Conservation (phyloP, 148 eudicot species). For the Rhododendron ovatum region DNA sequence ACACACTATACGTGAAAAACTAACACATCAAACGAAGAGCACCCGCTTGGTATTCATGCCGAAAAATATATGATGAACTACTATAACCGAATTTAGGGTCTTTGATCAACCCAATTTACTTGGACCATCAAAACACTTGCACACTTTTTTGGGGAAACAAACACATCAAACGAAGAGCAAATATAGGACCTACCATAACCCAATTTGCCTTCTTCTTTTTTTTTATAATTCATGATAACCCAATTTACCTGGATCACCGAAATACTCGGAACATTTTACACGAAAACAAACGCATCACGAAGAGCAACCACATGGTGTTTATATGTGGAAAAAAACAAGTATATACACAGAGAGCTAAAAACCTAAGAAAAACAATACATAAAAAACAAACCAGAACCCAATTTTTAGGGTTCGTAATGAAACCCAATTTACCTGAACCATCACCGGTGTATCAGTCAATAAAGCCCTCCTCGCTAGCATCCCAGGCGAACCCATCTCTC, state of each 20-base stretch:
- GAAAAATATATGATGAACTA: not conserved
- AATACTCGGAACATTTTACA: not conserved
- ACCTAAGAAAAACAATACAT: not conserved
- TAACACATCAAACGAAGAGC: not conserved
- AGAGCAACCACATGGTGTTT: not conserved
- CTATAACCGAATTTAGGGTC: not conserved
- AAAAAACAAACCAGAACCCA: conserved; percentile 4
- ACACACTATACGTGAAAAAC: not conserved
- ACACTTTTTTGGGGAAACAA: not conserved
- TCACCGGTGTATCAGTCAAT: conserved; percentile 45
- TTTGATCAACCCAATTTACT: not conserved
- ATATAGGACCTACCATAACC: not conserved
- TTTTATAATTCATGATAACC: not conserved
- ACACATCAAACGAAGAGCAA: not conserved
- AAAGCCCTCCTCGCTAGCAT: conserved; percentile 53
- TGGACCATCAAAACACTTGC: not conserved
- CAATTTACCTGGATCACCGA: not conserved
- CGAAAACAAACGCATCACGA: not conserved
- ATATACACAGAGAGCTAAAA: not conserved
- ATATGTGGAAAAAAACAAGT: not conserved
- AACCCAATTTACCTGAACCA: conserved; percentile 43
- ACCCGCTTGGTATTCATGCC: not conserved
- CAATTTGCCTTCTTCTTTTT: not conserved
- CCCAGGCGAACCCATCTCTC: conserved; percentile 49
- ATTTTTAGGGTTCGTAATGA: conserved; percentile 10